phyloP scores from a whole-genome alignment of 2,329 filamentous ascomycete genomes.

The Xylaria sp. region DNA sequence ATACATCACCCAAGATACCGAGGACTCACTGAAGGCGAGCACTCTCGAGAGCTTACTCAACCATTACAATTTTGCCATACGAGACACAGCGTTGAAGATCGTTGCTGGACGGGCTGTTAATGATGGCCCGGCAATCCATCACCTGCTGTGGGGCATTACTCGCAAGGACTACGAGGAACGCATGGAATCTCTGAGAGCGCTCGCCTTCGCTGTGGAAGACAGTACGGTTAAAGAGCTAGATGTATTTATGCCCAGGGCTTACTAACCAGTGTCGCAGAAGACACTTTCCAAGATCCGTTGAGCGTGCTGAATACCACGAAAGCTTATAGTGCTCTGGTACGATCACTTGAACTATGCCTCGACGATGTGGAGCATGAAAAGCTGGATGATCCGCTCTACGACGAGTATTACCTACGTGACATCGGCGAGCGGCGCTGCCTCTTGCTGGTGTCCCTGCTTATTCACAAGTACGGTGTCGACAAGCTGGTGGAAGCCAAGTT shows the following conservation, averaged over 20 bases:
- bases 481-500: conserved; percentile 65
- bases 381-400: conserved; percentile 59
- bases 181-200: conserved; percentile 57
- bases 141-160: conserved; percentile 61
- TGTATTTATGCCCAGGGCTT: conserved; percentile 27
- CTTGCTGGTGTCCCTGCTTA: conserved; percentile 59
- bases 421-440: conserved; percentile 63
- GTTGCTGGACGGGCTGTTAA: conserved; percentile 62
- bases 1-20: conserved; percentile 75
- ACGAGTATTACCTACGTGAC: conserved; percentile 66
- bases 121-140: conserved; percentile 53
- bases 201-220: conserved; percentile 58
- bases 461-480: conserved; percentile 60
- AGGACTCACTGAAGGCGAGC: conserved; percentile 67
- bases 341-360: conserved; percentile 60
- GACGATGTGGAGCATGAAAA: conserved; percentile 52
- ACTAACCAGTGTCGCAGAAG: conserved; percentile 38
- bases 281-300: conserved; percentile 42
- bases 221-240: conserved; percentile 41
- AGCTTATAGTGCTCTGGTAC: conserved; percentile 61
- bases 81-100: conserved; percentile 67
- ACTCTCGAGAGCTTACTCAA: conserved; percentile 70
- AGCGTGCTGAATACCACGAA: conserved; percentile 52
- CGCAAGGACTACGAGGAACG: conserved; percentile 61
- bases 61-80: conserved; percentile 73